These are phyloP conservation scores for Mucor mucedo DNA, from an alignment of 371 early-diverging fungal genomes.

Conservation along the genomic window DNA sequence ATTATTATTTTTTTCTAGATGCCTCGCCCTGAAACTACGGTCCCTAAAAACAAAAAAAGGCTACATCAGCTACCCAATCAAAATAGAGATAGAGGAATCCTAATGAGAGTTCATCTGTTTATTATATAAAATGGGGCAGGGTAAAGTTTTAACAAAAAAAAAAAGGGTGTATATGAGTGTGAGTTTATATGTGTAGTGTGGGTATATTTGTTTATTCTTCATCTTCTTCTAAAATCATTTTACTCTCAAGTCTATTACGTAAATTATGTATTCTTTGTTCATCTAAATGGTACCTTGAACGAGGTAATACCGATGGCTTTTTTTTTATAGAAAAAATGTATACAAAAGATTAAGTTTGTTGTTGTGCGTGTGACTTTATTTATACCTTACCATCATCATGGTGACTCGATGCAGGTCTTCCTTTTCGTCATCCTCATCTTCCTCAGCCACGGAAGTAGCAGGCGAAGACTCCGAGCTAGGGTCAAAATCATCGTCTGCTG, in stretches of 20 bases:
- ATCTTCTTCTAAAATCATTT: slow-evolving; percentile 27
- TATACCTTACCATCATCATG: slow-evolving; percentile 4
- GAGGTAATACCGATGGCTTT: slow-evolving; percentile 9
- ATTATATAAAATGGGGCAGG: no score
- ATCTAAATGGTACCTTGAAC: slow-evolving; percentile 9
- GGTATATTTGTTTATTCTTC: slow-evolving; percentile 11
- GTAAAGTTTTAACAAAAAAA: no score
- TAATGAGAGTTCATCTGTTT: no score
- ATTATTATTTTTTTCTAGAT: no score
- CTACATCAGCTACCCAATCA: no score
- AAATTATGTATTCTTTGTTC: slow-evolving; percentile 6
- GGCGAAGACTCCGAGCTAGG: slow-evolving; percentile 19
- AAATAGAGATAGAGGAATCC: no score
- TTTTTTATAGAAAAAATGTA: neutral
- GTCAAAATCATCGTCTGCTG: slow-evolving; percentile 14
- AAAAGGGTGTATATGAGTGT: no score
- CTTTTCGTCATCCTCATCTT: neutral
- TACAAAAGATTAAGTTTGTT: neutral
- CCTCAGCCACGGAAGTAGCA: slow-evolving; percentile 22
- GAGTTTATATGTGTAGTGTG: neutral
- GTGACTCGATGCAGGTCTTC: slow-evolving; percentile 6
- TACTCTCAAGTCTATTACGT: slow-evolving; percentile 21
- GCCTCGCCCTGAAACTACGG: no score
- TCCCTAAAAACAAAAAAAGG: no score
- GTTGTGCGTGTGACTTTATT: neutral